Percentiles rank a stretch among this genome's conserved stretches.
These are phyloP conservation scores for Aspergillus calidoustus DNA, from an alignment of 2,329 filamentous ascomycete genomes.

Conservation along the genomic window DNA sequence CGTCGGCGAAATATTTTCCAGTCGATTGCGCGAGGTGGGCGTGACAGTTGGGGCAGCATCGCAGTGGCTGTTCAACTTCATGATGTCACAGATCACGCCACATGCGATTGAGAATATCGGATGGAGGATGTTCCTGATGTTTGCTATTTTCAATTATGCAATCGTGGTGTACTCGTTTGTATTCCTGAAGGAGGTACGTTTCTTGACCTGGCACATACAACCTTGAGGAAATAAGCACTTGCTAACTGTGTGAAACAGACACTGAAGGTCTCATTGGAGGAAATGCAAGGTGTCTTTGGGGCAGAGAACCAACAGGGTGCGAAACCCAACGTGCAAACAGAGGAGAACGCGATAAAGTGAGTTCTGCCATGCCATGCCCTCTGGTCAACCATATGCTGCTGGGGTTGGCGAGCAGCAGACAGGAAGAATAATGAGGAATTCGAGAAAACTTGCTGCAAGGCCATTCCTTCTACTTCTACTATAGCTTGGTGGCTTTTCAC, in stretches of 20 bases:
- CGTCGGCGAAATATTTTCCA: conserved; percentile 44
- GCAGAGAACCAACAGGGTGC: conserved; percentile 14
- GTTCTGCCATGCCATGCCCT: conserved; percentile 2
- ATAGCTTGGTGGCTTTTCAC: neutral
- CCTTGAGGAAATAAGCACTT: neutral
- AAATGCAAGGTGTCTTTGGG: conserved; percentile 48
- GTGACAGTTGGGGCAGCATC: conserved; percentile 40
- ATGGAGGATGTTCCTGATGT: conserved; percentile 57
- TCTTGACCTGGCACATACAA: neutral
- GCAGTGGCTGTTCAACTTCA: conserved; percentile 48
- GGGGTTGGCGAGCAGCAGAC: conserved; percentile 14
- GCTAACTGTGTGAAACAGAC: conserved; percentile 36
- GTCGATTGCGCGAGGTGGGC: conserved; percentile 40
- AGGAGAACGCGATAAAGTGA: conserved; percentile 1
- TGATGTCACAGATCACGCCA: conserved; percentile 45
- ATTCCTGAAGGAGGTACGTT: conserved; percentile 45
- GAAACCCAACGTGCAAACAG: neutral
- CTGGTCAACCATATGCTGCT: neutral
- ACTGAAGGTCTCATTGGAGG: conserved; percentile 50
- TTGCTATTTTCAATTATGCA: conserved; percentile 54
- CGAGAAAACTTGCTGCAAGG: neutral
- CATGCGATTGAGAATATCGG: conserved; percentile 53
- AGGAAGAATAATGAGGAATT: neutral
- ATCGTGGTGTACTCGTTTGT: conserved; percentile 51
- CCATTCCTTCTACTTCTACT: neutral